Percentiles rank a stretch among this genome's conserved stretches.
Evolutionary conservation across 768 basidiomycete genomes (phyloP).

Genomic region (Russula emetica): DNA sequence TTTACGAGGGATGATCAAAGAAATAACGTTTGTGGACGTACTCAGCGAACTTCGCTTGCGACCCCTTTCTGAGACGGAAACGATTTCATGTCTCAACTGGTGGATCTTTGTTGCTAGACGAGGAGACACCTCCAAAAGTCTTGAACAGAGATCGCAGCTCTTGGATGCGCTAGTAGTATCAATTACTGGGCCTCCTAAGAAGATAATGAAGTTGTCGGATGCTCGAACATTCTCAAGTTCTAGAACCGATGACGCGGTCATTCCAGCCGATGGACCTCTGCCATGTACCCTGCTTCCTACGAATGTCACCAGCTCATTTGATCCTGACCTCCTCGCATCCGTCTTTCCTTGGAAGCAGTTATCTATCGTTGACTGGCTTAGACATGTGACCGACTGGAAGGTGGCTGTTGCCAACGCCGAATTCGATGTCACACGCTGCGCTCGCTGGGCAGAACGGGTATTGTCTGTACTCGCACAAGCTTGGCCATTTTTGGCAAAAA

Average conservation of each 20-base stretch:
- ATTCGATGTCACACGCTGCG: constrained; percentile 59
- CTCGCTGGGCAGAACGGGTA: constrained; percentile 73
- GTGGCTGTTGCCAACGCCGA: constrained; percentile 43
- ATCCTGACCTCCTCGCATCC: constrained; percentile 31
- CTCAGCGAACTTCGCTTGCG: too few relatives aligned
- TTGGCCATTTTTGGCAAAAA: constrained; percentile 61
- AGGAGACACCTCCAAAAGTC: too few relatives aligned
- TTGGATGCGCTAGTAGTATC: constrained; percentile 66
- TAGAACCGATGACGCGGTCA: constrained; percentile 44
- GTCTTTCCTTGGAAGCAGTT: constrained; percentile 78
- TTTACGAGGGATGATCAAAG: too few relatives aligned
- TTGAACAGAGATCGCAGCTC: constrained; percentile 61
- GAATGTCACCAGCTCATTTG: constrained; percentile 56
- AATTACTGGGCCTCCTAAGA: constrained; percentile 42
- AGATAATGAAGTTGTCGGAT: constrained; percentile 59
- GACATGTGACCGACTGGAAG: constrained; percentile 51
- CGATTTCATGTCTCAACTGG: constrained; percentile 66
- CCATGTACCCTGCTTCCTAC: constrained; percentile 70
- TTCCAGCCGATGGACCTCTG: constrained; percentile 71
- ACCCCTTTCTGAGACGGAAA: too few relatives aligned
- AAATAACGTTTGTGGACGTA: too few relatives aligned
- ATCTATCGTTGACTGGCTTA: constrained; percentile 68
- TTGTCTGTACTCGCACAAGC: too few relatives aligned
- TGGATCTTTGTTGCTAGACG: too few relatives aligned
- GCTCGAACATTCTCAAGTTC: constrained; percentile 71